These are phyloP conservation scores for Simmondsia chinensis DNA, from an alignment of 148 eudicot genomes.

Conservation along the genomic window DNA sequence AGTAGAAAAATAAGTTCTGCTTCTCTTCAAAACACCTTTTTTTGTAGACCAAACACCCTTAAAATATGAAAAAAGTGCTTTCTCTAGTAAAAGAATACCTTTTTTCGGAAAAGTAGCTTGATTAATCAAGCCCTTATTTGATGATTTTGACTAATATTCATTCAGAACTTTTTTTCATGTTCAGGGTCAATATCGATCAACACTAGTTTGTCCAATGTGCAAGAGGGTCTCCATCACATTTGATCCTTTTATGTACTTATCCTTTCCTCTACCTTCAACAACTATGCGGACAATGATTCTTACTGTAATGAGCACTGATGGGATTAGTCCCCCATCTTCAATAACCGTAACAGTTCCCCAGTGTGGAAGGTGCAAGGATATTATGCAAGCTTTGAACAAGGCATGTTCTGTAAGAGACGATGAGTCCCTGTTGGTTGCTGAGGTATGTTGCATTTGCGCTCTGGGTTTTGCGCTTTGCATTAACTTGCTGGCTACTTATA, in stretches of 20 bases:
- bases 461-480: neutral
- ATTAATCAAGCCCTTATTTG: too few species aligned
- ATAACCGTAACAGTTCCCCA: constrained; percentile 63
- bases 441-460: constrained; percentile 38
- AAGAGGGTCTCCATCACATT: constrained; percentile 58
- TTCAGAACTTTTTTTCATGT: neutral
- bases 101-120: too few species aligned
- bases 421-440: constrained; percentile 61
- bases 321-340: constrained; percentile 34
- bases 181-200: constrained; percentile 79
- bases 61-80: too few species aligned
- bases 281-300: constrained; percentile 65
- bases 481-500: neutral
- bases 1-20: too few species aligned
- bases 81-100: too few species aligned
- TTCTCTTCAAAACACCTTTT: too few species aligned
- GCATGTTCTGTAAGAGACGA: constrained; percentile 49
- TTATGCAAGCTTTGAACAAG: constrained; percentile 48
- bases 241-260: constrained; percentile 80
- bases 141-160: constrained; percentile 1
- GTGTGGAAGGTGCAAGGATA: constrained; percentile 60
- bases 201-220: constrained; percentile 69
- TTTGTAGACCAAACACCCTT: too few species aligned
- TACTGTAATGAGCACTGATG: constrained; percentile 59
- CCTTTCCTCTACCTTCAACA: constrained; percentile 72